Conservation (phyloP, 2,329 filamentous ascomycete genomes). For the Dendryphion nanum region DNA sequence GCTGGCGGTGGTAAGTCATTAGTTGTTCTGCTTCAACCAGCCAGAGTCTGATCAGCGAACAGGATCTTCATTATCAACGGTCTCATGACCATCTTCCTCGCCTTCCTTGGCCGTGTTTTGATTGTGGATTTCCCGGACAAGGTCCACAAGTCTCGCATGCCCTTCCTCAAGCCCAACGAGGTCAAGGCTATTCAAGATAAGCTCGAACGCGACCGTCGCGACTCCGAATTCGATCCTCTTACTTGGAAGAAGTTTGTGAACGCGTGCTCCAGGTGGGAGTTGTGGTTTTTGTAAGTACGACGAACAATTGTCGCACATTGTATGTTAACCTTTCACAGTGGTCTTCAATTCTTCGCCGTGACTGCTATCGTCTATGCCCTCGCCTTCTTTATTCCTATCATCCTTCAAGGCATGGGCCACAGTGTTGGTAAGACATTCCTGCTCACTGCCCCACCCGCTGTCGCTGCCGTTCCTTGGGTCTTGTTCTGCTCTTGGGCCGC, state of each 20-base stretch:
- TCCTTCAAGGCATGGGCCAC: constrained; percentile 24
- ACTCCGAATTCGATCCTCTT: constrained; percentile 16
- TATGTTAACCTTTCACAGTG: constrained; percentile 1
- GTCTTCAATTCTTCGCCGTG: constrained; percentile 15
- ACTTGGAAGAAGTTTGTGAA: constrained; percentile 12
- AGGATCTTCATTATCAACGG: constrained; percentile 61
- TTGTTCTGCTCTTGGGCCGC: constrained; percentile 18
- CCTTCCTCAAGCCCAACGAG: constrained; percentile 15
- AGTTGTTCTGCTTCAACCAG: background rate
- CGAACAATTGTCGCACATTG: too few relatives aligned
- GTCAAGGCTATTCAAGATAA: constrained; percentile 15
- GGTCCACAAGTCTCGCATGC: constrained; percentile 14
- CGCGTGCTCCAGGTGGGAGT: constrained; percentile 13
- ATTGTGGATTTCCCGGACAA: constrained; percentile 34
- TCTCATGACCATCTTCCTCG: constrained; percentile 17
- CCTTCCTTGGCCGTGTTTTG: constrained; percentile 13
- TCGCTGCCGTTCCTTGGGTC: constrained; percentile 21
- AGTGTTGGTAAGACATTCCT: constrained; percentile 18
- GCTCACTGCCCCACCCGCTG: constrained; percentile 17
- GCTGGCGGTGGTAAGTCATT: constrained; percentile 11
- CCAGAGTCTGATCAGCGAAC: too few relatives aligned
- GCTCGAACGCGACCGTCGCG: constrained; percentile 15
- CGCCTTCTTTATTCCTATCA: constrained; percentile 23
- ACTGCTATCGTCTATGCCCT: constrained; percentile 15
- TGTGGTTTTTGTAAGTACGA: constrained; percentile 14